A percentile compares a stretch with the other conserved stretches of the same genome.
Conservation (phyloP, 139 green algal genomes). For the Trebouxia sp. region DNA sequence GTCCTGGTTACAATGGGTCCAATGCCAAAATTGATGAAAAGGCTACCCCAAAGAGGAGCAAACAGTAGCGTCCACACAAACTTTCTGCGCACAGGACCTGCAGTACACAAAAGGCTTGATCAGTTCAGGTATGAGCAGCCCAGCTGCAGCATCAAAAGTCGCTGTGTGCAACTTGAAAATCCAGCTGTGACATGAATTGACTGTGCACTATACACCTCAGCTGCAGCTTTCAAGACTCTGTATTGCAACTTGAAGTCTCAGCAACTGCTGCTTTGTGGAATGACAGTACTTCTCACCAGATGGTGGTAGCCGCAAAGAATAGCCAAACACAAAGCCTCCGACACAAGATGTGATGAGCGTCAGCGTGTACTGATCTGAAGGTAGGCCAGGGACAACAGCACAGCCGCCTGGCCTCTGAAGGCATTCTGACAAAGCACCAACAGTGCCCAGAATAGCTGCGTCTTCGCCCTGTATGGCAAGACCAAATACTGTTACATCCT, state of each 20-base stretch:
- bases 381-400: slow-evolving; percentile 64
- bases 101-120: slow-evolving; percentile 25
- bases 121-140: not conserved
- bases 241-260: no score
- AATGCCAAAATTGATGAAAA: slow-evolving; percentile 81
- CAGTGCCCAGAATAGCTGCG: slow-evolving; percentile 45
- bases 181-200: no score
- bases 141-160: no score
- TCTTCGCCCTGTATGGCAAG: slow-evolving; percentile 52
- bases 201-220: no score
- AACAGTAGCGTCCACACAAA: slow-evolving; percentile 76
- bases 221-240: no score
- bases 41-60: slow-evolving; percentile 65
- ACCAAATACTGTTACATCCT: no score
- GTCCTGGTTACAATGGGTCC: slow-evolving; percentile 71
- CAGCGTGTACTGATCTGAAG: slow-evolving; percentile 69
- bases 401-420: slow-evolving; percentile 47
- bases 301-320: slow-evolving; percentile 56
- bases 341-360: slow-evolving; percentile 60
- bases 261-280: not conserved
- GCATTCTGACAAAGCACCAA: slow-evolving; percentile 59
- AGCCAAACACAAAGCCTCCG: slow-evolving; percentile 67
- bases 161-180: no score
- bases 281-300: slow-evolving; percentile 41
- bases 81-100: slow-evolving; percentile 59